Percentiles rank a stretch among this genome's conserved stretches.
These are phyloP conservation scores for Melocanna baccifera DNA, from an alignment of 176 grass and related monocot species.

Conservation along the genomic window DNA sequence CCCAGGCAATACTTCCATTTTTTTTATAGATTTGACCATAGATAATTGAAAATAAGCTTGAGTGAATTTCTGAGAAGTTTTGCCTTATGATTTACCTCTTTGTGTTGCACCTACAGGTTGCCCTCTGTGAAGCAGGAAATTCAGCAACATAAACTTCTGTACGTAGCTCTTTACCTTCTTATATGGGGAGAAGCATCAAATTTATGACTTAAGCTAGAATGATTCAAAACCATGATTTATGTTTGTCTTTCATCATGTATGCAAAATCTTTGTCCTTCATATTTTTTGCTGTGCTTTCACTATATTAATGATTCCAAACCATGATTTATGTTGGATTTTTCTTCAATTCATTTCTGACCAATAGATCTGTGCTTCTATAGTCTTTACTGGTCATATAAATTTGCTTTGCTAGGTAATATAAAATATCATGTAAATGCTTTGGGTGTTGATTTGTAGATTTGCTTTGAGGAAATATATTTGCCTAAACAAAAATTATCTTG, in stretches of 20 bases:
- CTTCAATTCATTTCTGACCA: not conserved
- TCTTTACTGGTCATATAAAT: not conserved
- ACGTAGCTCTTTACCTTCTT: constrained; percentile 92
- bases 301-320: constrained; percentile 6
- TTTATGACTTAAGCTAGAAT: constrained; percentile 83
- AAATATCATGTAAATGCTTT: constrained; percentile 7
- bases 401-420: constrained; percentile 1
- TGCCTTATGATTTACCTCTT: not conserved
- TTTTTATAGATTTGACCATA: not conserved
- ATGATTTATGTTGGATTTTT: not conserved
- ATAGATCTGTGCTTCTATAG: not conserved
- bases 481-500: too few relatives aligned
- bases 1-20: not conserved
- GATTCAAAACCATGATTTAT: constrained; percentile 5
- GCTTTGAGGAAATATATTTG: too few relatives aligned
- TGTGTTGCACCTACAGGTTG: constrained; percentile 53
- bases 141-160: constrained; percentile 95
- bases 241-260: constrained; percentile 86
- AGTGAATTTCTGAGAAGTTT: not conserved
- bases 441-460: too few relatives aligned
- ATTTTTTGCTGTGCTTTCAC: not conserved
- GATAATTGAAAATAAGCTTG: constrained; percentile 3
- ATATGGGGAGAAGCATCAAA: constrained; percentile 99
- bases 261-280: constrained; percentile 6
- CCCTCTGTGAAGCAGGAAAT: constrained; percentile 94